A percentile compares a stretch with the other conserved stretches of the same genome.
These are phyloP conservation scores for Apiosordaria backusii DNA, from an alignment of 495 filamentous ascomycete genomes.

Conservation along the genomic window DNA sequence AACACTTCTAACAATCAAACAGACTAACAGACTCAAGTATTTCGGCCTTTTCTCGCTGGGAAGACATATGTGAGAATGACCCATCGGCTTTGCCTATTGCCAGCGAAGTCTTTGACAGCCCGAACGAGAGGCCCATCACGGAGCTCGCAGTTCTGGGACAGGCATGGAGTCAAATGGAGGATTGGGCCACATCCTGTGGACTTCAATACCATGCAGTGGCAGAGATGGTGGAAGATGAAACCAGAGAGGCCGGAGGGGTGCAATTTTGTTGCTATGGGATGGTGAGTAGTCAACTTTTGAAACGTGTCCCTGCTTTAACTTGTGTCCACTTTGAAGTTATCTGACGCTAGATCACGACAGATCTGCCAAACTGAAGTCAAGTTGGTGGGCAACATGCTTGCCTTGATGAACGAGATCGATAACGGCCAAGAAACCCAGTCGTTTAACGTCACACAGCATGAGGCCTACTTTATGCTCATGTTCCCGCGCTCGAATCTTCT, in stretches of 20 bases:
- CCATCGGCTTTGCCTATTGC: background rate
- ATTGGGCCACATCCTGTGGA: background rate
- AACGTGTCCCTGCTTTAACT: background rate
- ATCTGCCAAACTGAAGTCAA: background rate
- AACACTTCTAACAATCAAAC: too few relatives aligned
- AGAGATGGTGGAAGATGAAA: background rate
- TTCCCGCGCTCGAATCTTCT: background rate
- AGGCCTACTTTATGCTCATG: background rate
- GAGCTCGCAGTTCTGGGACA: background rate
- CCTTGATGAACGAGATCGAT: background rate
- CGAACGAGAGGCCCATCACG: background rate
- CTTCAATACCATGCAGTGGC: background rate
- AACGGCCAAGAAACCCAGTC: background rate
- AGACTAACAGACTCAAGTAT: background rate
- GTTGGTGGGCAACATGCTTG: background rate
- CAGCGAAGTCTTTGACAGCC: background rate
- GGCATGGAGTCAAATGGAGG: background rate
- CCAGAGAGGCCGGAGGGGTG: background rate
- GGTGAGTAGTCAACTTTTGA: background rate
- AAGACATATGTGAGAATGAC: background rate
- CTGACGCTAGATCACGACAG: background rate
- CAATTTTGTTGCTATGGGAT: background rate
- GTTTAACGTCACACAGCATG: background rate
- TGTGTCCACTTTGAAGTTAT: background rate
- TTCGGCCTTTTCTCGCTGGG: background rate